Percentiles rank a stretch among this genome's conserved stretches.
Evolutionary conservation across 352 stramenopile species (phyloP).

Genomic region (Saprolegnia parasitica): DNA sequence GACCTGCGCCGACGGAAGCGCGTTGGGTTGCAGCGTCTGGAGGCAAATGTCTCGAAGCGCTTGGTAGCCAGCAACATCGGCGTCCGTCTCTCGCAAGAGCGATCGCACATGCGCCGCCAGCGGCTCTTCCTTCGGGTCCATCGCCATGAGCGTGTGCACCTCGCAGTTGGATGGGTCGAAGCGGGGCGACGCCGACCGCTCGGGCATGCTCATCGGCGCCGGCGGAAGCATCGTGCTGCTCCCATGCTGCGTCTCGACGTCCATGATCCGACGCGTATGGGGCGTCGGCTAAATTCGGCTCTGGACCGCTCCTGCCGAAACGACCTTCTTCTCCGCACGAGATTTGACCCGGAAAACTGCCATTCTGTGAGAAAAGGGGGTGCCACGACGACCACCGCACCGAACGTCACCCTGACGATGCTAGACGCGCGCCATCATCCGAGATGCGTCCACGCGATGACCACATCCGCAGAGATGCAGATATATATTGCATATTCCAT

Average conservation of each 20-base stretch:
- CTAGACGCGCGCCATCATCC: too few relatives aligned
- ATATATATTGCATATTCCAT: too few relatives aligned
- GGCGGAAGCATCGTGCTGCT: not conserved
- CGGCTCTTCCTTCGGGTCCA: slow-evolving; percentile 12
- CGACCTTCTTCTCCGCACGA: not conserved
- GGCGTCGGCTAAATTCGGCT: not conserved
- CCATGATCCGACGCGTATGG: not conserved
- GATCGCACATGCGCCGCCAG: slow-evolving; percentile 18
- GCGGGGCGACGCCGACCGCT: not conserved
- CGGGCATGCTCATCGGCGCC: not conserved
- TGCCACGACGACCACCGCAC: not conserved
- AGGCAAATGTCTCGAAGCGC: slow-evolving; percentile 22
- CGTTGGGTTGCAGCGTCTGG: slow-evolving; percentile 25
- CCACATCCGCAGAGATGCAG: too few relatives aligned
- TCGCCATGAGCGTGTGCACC: slow-evolving; percentile 21
- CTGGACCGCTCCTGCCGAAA: not conserved
- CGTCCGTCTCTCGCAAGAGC: slow-evolving; percentile 21
- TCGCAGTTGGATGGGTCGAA: slow-evolving; percentile 24
- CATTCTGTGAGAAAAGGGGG: not conserved
- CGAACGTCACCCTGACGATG: too few relatives aligned
- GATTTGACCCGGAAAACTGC: not conserved
- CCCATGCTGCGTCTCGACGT: not conserved
- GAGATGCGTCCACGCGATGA: too few relatives aligned
- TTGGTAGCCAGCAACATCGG: slow-evolving; percentile 13
- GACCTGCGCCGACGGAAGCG: not conserved